These are phyloP conservation scores for Thyridium curvatum DNA, from an alignment of 2,329 filamentous ascomycete genomes.

Conservation along the genomic window DNA sequence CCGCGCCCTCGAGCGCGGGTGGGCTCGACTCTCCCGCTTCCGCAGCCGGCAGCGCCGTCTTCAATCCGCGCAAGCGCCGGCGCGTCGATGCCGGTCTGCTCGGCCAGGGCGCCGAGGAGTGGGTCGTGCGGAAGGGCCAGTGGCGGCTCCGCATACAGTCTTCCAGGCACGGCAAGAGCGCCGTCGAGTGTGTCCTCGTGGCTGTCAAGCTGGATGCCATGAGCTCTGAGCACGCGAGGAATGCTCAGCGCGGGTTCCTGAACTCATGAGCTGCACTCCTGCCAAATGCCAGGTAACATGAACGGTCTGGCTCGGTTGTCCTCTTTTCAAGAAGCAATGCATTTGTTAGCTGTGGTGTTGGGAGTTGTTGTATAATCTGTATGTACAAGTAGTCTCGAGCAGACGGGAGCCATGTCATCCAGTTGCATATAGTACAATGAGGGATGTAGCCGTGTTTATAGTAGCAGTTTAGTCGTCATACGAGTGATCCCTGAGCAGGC, in stretches of 20 bases:
- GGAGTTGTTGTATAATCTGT: too few species aligned
- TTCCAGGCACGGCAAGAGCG: constrained; percentile 39
- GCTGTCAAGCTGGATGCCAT: constrained; percentile 72
- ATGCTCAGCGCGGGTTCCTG: constrained; percentile 60
- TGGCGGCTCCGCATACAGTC: constrained; percentile 65
- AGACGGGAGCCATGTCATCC: too few species aligned
- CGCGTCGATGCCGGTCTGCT: constrained; percentile 26
- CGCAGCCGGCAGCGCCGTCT: constrained; percentile 17
- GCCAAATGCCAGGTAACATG: too few species aligned
- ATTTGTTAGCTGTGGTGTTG: too few species aligned
- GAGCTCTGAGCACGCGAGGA: constrained; percentile 59
- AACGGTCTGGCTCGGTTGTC: too few species aligned
- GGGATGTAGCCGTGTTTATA: too few species aligned
- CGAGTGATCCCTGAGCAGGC: too few species aligned
- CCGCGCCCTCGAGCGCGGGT: constrained; percentile 23
- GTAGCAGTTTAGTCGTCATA: too few species aligned
- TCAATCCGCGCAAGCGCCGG: constrained; percentile 33
- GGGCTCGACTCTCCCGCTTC: constrained; percentile 24
- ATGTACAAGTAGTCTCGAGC: too few species aligned
- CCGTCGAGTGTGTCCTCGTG: constrained; percentile 65
- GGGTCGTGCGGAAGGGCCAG: constrained; percentile 63
- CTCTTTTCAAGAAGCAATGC: too few species aligned
- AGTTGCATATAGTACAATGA: too few species aligned
- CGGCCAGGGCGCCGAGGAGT: constrained; percentile 33
- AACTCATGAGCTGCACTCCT: too few species aligned